Base-by-base conservation (phyloP, 1,284 basidiomycete genomes). In the Tilletiopsis washingtonensis region DNA sequence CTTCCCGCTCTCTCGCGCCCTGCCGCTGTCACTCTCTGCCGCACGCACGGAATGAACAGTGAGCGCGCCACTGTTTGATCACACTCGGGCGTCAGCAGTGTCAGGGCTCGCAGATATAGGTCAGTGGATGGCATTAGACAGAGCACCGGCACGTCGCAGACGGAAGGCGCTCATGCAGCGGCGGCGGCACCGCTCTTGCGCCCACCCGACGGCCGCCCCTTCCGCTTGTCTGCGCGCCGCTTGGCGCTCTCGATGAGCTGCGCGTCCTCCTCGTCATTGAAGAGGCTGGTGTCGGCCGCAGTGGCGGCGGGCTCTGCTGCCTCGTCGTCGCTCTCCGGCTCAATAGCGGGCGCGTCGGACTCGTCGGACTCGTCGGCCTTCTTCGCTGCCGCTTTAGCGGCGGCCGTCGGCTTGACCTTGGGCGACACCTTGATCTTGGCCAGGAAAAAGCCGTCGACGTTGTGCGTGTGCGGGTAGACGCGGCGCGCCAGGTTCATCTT, bases 361-460 rank as follows among this genome's bases (percentile, higher is more conserved):
- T 36, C n/a, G 2, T 46, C 43, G 12, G 49, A 43, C 41, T 48
- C 46, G 14, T 45, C 45, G 24, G 43, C 53, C 46, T 56, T 64
- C 27, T 51, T 57, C 3, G 52, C 37, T 9, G 20, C 46, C 15
- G 17, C 46, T 15, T 44, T 44, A 3, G 15, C 51, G 12, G 29
- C 26, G 25, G 32, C 38, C 20, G 40, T 32, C 12, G 21, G 15
- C 19, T 47, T 53, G 11, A 19, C 15, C 19, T 25, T 43, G 11
- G 66, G 62, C 42, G 62, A 60, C 20, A 98, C 84, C 76, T 90
- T 94, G 79, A 99, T 88, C 76, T 98, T 98, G 59, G 93, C 91
- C 49, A 98, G 91, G 74, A 83, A 99, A 80, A 99, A 99, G 2
- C 94, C 94, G 75, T 99, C 94, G 87, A 98, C 88, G 64, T 76